Base-by-base conservation (phyloP, 2,329 filamentous ascomycete species). In the Ophiosphaerella korrae region DNA sequence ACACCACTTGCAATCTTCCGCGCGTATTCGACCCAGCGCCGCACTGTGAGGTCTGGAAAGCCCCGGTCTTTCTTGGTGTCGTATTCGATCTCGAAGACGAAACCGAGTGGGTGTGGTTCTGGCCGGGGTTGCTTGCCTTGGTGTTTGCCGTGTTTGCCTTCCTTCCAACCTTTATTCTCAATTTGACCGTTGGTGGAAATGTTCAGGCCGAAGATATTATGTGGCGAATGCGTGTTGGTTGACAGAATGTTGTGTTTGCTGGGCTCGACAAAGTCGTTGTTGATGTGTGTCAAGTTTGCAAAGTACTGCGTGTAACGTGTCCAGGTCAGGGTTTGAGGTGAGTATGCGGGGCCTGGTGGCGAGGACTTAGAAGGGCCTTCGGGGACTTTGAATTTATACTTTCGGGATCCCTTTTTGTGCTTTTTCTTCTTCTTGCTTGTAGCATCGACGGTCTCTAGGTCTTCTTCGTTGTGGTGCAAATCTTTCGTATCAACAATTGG, bases 211-310 rank as follows among this genome's bases (percentile, higher is more conserved):
- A 68, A 69, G 12, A 71, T 62, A 4, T 59, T 61, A 1, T 31
- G 41, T 3, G 58, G 53, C 3, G 48, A 44, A 1, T 54, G n/a
- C 4, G 55, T 33, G 26, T 64, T 60, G 4, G 32, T 23, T 3
- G 58, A 56, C 1, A 31, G 37, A 4, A 23, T 11, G 11, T 43
- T 39, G 11, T 46, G 42, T 6, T 48, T 45, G 5, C 45, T 7
- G 5, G 58, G 47, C 18, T 64, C 59, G 31, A 65, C 57, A 33
- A 86, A 80, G 52, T 89, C 84, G 62, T 92, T 89, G 75, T 97
- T 95, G 74, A 96, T 87, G 51, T 84, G 77, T 0, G 93, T 97
- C n/a, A 99, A 77, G 71, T 99, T 99, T 53, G 93, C 92, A 73
- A 86, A 97, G 73, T 95, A 97, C 66, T 99, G 94, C 3, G 86